phyloP scores from a whole-genome alignment of 78 protist species.

The Kipferlia bialata region DNA sequence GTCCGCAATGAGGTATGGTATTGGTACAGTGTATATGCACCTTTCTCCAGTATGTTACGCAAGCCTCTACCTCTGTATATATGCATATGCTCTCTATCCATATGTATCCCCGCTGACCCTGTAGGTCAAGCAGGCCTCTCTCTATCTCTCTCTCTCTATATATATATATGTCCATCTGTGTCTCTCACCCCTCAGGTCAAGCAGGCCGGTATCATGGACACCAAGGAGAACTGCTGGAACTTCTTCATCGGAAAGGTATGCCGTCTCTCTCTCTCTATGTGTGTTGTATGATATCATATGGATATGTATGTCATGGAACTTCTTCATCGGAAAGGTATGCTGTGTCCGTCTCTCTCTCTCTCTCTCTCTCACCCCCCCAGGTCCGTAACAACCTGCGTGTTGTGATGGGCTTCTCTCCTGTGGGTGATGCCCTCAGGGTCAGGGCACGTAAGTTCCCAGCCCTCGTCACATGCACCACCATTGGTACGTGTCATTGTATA shows the following conservation, averaged over 20 bases:
- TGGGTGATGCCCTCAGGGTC: slow-evolving; percentile 38
- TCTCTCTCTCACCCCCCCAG: not conserved
- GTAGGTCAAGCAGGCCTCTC: no score
- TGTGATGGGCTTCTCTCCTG: slow-evolving; percentile 60
- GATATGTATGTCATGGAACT: slow-evolving; percentile 21
- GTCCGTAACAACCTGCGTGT: slow-evolving; percentile 45
- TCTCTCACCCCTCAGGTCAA: no score
- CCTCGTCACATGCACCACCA: slow-evolving; percentile 32
- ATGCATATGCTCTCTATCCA: no score
- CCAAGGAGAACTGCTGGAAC: slow-evolving; percentile 42
- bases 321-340: slow-evolving; percentile 40
- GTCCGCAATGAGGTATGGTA: slow-evolving; percentile 39
- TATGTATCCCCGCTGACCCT: no score
- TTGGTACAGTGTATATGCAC: no score
- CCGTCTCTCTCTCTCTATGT: not conserved
- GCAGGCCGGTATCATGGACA: slow-evolving; percentile 37
- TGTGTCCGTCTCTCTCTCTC: not conserved
- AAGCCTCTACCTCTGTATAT: no score
- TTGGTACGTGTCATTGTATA: no score
- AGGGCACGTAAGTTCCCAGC: slow-evolving; percentile 65
- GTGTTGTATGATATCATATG: no score
- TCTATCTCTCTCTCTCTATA: no score
- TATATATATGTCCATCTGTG: no score
- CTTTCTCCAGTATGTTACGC: no score
- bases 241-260: slow-evolving; percentile 40